A percentile compares a stretch with the other conserved stretches of the same genome.
phyloP scores from a whole-genome alignment of 768 basidiomycete genomes.

The Suillus ampliporus region DNA sequence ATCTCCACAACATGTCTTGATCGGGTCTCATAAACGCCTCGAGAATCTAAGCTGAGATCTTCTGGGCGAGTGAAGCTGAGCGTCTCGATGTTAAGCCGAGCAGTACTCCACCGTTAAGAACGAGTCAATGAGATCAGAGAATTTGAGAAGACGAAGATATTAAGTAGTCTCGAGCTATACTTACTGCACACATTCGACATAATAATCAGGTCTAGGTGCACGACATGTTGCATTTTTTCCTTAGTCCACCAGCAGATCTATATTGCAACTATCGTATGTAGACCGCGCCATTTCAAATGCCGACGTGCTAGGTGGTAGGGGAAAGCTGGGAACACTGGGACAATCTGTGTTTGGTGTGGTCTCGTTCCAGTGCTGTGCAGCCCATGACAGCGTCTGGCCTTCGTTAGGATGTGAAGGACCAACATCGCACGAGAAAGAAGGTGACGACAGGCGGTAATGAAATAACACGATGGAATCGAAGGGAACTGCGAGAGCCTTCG shows the following conservation, averaged over 20 bases:
- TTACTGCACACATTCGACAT: too few species aligned
- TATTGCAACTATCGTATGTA: background rate
- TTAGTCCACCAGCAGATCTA: background rate
- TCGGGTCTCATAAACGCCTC: too few species aligned
- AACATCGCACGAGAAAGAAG: background rate
- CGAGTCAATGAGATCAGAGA: too few species aligned
- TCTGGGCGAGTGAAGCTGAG: too few species aligned
- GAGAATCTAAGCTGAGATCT: too few species aligned
- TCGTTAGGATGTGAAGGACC: background rate
- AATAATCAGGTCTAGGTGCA: too few species aligned
- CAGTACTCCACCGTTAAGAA: too few species aligned
- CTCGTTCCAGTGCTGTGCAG: background rate
- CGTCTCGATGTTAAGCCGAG: too few species aligned
- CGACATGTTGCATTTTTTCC: background rate
- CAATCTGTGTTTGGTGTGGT: background rate
- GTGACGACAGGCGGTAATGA: background rate
- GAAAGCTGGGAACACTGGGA: background rate
- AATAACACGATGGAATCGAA: background rate
- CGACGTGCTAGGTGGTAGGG: background rate
- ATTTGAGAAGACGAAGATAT: too few species aligned
- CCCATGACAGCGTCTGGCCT: background rate
- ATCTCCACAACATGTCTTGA: too few species aligned
- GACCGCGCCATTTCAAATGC: background rate
- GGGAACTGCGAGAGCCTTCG: background rate
- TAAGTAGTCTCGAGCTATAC: too few species aligned